Base-by-base conservation (phyloP, 2,329 filamentous ascomycete species). In the Xylariales sp. region DNA sequence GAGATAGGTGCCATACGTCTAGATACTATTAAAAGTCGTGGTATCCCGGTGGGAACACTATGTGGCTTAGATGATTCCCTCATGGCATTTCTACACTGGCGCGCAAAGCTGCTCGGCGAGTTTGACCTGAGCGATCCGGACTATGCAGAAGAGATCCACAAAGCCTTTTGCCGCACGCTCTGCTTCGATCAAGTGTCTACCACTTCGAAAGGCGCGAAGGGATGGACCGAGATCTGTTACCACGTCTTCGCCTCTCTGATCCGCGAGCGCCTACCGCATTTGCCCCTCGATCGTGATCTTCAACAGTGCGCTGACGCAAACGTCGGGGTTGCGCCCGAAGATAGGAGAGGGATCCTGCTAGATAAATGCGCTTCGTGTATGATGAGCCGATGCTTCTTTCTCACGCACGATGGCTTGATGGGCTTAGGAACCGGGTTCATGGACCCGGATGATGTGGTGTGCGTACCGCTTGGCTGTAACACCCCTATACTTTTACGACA, bases 41-140 rank as follows among this genome's bases (percentile, higher is more conserved):
- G 58, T 2, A 51, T 57, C 18, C 44, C 57, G 2, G 57, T 63
- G n/a, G 55, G 53, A 1, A 58, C 56, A 1, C 44, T 53, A 0
- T 59, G 52, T 37, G 52, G 46, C 0, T 5, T 53, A 12, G 52
- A 52, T 4, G 56, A 64, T 37, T 60, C 54, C n/a, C 47, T 65
- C 14, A 63, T 62, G 54, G 60, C 59, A 0, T 65, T 65, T 32
- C 32, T 63, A 2, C 53, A 63, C 18, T 64, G 60, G 62, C 48
- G 56, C n/a, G 52, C 57, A 5, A 43, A 54, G 15, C 21, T 63
- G 0, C 38, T 60, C 4, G 40, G 46, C 45, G 3, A 41, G 51
- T 8, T 27, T 8, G 8, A 8, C 8, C 8, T n/a, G 24, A n/a
- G 24, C 24, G 8, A 8, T 8, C 8, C n/a, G 8, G 24, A 27